Conservation (phyloP, 2,329 filamentous ascomycete genomes). For the Neurospora crassa region DNA sequence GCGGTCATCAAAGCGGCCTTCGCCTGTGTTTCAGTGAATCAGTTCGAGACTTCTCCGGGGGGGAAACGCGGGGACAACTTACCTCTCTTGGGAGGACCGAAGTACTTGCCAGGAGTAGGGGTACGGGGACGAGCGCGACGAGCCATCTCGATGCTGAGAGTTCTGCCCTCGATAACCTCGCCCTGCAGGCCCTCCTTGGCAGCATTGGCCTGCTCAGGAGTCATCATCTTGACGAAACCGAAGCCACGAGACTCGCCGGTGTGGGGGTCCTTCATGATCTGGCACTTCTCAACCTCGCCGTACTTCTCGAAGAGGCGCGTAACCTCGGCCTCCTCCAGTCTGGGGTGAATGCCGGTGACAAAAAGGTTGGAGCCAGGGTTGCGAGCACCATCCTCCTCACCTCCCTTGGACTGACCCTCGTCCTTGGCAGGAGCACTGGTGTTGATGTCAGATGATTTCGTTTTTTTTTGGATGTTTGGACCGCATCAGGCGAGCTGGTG, state of each 20-base stretch:
- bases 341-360: slow-evolving; percentile 94
- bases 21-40: slow-evolving; percentile 40
- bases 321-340: slow-evolving; percentile 81
- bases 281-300: slow-evolving; percentile 96
- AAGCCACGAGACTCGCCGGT: slow-evolving; percentile 98
- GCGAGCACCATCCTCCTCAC: slow-evolving; percentile 67
- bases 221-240: slow-evolving; percentile 98
- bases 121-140: slow-evolving; percentile 90
- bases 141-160: slow-evolving; percentile 97
- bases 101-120: slow-evolving; percentile 97
- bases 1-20: slow-evolving; percentile 56
- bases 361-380: slow-evolving; percentile 98
- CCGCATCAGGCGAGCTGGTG: not conserved
- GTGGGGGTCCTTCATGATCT: slow-evolving; percentile 98
- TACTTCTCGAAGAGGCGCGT: slow-evolving; percentile 97
- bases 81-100: slow-evolving; percentile 96
- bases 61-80: slow-evolving; percentile 37
- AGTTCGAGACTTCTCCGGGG: slow-evolving; percentile 17
- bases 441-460: slow-evolving; percentile 11
- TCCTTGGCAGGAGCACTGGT: slow-evolving; percentile 35
- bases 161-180: slow-evolving; percentile 89
- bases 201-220: slow-evolving; percentile 87
- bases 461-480: not conserved
- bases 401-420: slow-evolving; percentile 37
- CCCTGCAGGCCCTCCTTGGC: slow-evolving; percentile 94